Base-by-base conservation (phyloP, 257 asterid species). In the Linaria vulgaris region DNA sequence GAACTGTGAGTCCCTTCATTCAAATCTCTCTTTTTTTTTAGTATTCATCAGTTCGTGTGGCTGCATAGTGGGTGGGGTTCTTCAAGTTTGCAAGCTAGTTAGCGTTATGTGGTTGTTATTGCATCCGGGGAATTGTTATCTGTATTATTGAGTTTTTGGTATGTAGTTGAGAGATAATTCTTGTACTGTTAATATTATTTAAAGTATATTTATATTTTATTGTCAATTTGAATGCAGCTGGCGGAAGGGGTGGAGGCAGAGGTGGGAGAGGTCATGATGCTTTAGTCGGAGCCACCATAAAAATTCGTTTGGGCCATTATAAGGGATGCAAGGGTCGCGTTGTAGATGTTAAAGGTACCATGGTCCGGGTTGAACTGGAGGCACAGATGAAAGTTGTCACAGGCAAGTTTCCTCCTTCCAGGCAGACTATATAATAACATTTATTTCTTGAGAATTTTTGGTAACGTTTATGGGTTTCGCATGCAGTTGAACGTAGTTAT, bases 301-400 rank as follows among this genome's bases (percentile, higher is more conserved):
- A 89, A 77, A 84, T 92, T 74, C 95, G 96, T 27, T 49, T 72
- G 60, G 99, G 99, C 62, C 91, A 82, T 53, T 85, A 82, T 73
- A 92, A 89, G 72, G 99, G 99, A n/a, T 85, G 88, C 72, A 87
- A 87, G 73, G 99, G 99, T 16, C 95, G 90, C 31, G 99, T 92
- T 53, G 73, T 71, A 45, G 97, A 87, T 57, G 82, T 92, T 43
- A 87, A 89, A 81, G 96, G 94, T 72, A 59, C 94, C 57, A 76
- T 65, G 48, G 87, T 92, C 55, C 95, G 97, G 22, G 96, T 92
- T 69, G 96, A 92, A 73, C 77, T 92, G 64, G 96, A 89, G 78
- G 83, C 99, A 3, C 97, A 89, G 72, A 87, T 92, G 96, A 87
- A 83, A 81, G 82, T 83, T 49, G 96, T 89, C 61, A 79, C 97